These are phyloP conservation scores for Pichia norvegensis DNA, from an alignment of 1,139 yeast species.

Conservation along the genomic window DNA sequence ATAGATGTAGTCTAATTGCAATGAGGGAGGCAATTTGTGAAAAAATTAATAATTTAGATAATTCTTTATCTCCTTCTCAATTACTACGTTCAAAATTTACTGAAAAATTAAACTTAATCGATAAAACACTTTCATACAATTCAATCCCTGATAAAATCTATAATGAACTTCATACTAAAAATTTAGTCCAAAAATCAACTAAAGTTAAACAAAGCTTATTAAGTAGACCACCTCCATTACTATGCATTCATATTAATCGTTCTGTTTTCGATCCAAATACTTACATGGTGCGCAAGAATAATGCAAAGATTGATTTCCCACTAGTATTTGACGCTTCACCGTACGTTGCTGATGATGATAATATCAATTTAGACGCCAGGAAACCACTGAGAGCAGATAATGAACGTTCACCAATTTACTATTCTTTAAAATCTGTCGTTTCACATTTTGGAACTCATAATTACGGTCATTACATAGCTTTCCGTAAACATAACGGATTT, in stretches of 20 bases:
- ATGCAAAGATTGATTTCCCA: slow-evolving; percentile 76
- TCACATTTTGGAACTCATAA: slow-evolving; percentile 92
- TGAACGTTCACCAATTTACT: slow-evolving; percentile 36
- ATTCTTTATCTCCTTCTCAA: background rate
- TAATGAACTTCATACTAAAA: slow-evolving; percentile 63
- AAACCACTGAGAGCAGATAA: slow-evolving; percentile 61
- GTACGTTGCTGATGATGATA: slow-evolving; percentile 62
- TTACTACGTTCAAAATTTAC: slow-evolving; percentile 41
- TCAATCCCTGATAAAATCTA: slow-evolving; percentile 77
- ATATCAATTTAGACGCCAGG: slow-evolving; percentile 75
- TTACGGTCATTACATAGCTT: slow-evolving; percentile 90
- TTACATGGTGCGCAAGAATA: slow-evolving; percentile 74
- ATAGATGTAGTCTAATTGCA: slow-evolving; percentile 72
- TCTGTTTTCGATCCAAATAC: slow-evolving; percentile 87
- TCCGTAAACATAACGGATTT: slow-evolving; percentile 65
- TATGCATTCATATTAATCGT: slow-evolving; percentile 81
- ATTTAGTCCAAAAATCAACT: slow-evolving; percentile 65
- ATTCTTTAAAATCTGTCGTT: slow-evolving; percentile 73
- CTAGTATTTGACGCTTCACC: slow-evolving; percentile 54
- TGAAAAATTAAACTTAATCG: slow-evolving; percentile 48
- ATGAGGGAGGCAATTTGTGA: slow-evolving; percentile 45
- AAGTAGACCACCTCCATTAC: slow-evolving; percentile 76
- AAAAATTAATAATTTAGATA: slow-evolving; percentile 32
- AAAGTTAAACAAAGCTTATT: slow-evolving; percentile 78
- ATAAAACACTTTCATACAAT: slow-evolving; percentile 49